Evolutionary conservation across 306 rosid species (phyloP).

Genomic region (Senna siamea): DNA sequence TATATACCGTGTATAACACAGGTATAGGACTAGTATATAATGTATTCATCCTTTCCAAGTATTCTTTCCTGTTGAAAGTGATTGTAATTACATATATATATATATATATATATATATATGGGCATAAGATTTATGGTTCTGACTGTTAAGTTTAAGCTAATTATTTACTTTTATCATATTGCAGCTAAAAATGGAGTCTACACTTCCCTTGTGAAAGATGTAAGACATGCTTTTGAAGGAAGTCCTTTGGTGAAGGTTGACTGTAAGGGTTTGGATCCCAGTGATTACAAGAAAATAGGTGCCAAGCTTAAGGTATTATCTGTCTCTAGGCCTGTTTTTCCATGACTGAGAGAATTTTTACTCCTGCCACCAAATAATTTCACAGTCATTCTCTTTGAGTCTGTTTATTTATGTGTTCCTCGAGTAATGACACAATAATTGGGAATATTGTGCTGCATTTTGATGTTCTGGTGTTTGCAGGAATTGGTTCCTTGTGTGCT

Average conservation of each 20-base stretch:
- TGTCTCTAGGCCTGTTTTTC: constrained; percentile 11
- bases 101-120: constrained; percentile 12
- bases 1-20: background rate
- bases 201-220: constrained; percentile 72
- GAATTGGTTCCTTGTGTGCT: constrained; percentile 97
- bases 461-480: constrained; percentile 52
- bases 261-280: constrained; percentile 87
- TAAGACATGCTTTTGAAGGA: constrained; percentile 90
- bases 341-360: constrained; percentile 3
- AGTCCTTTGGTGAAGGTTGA: constrained; percentile 80
- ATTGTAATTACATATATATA: constrained; percentile 13
- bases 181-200: constrained; percentile 96
- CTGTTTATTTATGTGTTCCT: background rate
- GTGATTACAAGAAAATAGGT: constrained; percentile 95
- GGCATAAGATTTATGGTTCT: background rate
- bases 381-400: background rate
- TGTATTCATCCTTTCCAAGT: constrained; percentile 30
- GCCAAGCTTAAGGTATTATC: constrained; percentile 85
- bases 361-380: constrained; percentile 8
- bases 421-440: background rate
- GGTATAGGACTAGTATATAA: background rate
- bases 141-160: constrained; percentile 26
- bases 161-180: constrained; percentile 36
- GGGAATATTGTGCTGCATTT: constrained; percentile 28
- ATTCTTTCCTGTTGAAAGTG: constrained; percentile 8